A percentile compares a stretch with the other conserved stretches of the same genome.
These are phyloP conservation scores for Coemansia sp. DNA, from an alignment of 192 early-diverging fungal genomes.

Conservation along the genomic window DNA sequence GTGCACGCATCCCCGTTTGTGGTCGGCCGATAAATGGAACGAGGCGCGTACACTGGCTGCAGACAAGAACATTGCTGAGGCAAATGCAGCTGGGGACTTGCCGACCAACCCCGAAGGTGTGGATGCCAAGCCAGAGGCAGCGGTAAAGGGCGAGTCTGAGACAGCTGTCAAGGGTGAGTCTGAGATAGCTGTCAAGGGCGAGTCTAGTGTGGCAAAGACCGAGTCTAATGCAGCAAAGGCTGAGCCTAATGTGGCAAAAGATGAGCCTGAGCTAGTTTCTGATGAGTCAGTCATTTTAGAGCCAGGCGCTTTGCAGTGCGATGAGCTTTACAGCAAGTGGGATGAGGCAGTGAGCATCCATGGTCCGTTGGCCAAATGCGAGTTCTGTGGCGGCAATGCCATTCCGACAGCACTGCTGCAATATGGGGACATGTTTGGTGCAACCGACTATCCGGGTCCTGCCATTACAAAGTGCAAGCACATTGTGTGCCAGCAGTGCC, in stretches of 20 bases:
- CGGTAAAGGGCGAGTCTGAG: neutral
- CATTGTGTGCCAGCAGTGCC: slow-evolving; percentile 37
- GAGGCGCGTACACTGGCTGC: slow-evolving; percentile 35
- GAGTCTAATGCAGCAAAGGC: too few species aligned
- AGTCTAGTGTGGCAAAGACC: neutral
- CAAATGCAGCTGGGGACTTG: neutral
- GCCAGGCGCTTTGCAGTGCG: neutral
- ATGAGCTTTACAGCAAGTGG: slow-evolving; percentile 19
- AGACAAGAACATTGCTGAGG: slow-evolving; percentile 20
- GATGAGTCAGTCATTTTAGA: neutral
- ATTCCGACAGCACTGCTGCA: slow-evolving; percentile 15
- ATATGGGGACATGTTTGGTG: slow-evolving; percentile 6
- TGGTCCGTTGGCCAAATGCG: slow-evolving; percentile 29
- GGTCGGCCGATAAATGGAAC: slow-evolving; percentile 51
- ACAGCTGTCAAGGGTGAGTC: neutral
- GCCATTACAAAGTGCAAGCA: slow-evolving; percentile 44
- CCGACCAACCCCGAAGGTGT: neutral
- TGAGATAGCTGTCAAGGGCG: neutral
- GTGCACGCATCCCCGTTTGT: slow-evolving; percentile 63
- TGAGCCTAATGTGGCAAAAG: too few species aligned
- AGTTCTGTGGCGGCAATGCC: slow-evolving; percentile 23
- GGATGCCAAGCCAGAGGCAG: neutral
- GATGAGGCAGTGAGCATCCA: slow-evolving; percentile 5
- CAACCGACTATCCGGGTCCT: slow-evolving; percentile 33
- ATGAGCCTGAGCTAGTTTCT: too few species aligned